These are phyloP conservation scores for Cerioporus squamosus DNA, from an alignment of 1,284 basidiomycete genomes.

Conservation along the genomic window DNA sequence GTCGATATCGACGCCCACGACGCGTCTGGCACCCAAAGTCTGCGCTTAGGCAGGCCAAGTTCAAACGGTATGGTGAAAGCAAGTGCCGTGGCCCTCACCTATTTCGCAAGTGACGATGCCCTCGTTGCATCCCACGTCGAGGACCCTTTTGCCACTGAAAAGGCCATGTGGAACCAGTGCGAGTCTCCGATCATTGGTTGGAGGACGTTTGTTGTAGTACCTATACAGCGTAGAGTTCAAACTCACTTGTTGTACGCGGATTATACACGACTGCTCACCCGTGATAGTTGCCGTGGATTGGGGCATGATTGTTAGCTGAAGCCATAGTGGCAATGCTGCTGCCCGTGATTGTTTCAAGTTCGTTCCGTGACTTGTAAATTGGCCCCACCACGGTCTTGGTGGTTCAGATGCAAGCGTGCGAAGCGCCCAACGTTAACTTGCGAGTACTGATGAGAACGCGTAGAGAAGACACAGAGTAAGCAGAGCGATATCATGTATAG, in stretches of 20 bases:
- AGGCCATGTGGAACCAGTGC: slow-evolving; percentile 56
- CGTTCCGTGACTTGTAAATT: too few relatives aligned
- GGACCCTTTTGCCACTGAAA: slow-evolving; percentile 59
- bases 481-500: too few relatives aligned
- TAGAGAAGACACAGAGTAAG: too few relatives aligned
- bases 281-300: slow-evolving; percentile 69
- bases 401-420: too few relatives aligned
- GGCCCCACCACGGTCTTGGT: not conserved
- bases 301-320: slow-evolving; percentile 17
- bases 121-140: slow-evolving; percentile 86
- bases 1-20: slow-evolving; percentile 84
- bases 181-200: slow-evolving; percentile 61
- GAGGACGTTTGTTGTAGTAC: slow-evolving; percentile 76
- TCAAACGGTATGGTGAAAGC: not conserved
- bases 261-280: slow-evolving; percentile 42
- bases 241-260: not conserved
- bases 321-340: too few relatives aligned
- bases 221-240: slow-evolving; percentile 37
- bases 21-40: slow-evolving; percentile 56
- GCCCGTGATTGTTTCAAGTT: too few relatives aligned
- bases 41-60: slow-evolving; percentile 55
- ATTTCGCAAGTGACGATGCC: slow-evolving; percentile 84
- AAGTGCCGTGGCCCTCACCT: slow-evolving; percentile 44
- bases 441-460: too few relatives aligned
- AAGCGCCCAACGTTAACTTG: not conserved